These are phyloP conservation scores for Hordeum vulgare DNA, from an alignment of 176 grass and related monocot genomes.

Conservation along the genomic window MorexV3_pseudomolecules_assembly NC_058519.1:227544721-227545220, in stretches of 20 bases:
- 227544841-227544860: conserved; percentile 69
- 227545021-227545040: conserved; percentile 57
- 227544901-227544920: conserved; percentile 43
- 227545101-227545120: conserved; percentile 72
- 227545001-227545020: conserved; percentile 46
- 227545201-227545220: conserved; percentile 11
- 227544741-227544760: conserved; percentile 4
- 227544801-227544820: conserved; percentile 79
- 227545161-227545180: neutral
- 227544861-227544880: conserved; percentile 52
- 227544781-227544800: conserved; percentile 72
- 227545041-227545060: conserved; percentile 59
- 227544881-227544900: conserved; percentile 63
- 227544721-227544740: neutral
- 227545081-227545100: conserved; percentile 94
- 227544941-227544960: conserved; percentile 5
- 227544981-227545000: conserved; percentile 7
- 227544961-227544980: neutral
- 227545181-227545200: conserved; percentile 2
- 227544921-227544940: neutral
- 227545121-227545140: neutral
- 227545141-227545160: neutral
- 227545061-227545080: conserved; percentile 90
- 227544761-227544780: neutral
- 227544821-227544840: conserved; percentile 73